These are phyloP conservation scores for Dunaliella salina DNA, from an alignment of 163 green algal species.

Conservation along the genomic window DNA sequence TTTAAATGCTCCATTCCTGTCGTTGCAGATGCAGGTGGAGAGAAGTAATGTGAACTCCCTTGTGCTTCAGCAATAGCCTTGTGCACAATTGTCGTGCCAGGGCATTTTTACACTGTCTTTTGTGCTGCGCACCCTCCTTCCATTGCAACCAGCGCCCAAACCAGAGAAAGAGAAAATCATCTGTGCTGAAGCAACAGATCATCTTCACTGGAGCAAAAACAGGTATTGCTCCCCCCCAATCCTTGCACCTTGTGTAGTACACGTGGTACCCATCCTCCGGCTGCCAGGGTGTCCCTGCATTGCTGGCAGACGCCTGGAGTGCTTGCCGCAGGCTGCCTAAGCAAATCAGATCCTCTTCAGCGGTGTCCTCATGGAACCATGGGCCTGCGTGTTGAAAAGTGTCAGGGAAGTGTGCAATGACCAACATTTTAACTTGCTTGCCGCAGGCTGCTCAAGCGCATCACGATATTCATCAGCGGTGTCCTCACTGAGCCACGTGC, in stretches of 20 bases:
- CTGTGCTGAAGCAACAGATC: neutral
- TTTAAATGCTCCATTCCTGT: no score
- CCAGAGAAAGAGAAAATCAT: neutral
- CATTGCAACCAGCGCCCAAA: neutral
- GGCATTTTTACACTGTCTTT: no score
- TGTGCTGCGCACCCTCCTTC: no score
- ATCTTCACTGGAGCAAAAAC: no score
- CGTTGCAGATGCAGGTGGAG: no score
- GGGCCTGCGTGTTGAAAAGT: neutral
- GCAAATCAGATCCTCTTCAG: neutral
- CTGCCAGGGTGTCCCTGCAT: neutral
- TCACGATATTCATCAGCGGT: no score
- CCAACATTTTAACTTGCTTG: neutral
- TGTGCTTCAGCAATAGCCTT: no score
- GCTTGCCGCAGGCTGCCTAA: neutral
- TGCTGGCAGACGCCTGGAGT: neutral
- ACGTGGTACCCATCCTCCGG: constrained; percentile 64
- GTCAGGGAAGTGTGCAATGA: neutral
- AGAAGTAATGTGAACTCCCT: no score
- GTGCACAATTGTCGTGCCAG: no score
- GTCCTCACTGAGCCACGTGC: no score
- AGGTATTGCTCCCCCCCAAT: no score
- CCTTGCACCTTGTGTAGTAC: constrained; percentile 64
- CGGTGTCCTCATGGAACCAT: neutral
- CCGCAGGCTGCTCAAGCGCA: no score